Percentiles rank a stretch among this genome's conserved stretches.
phyloP scores from a whole-genome alignment of 164 flowering plant genomes.

The Vitis rotundifolia region DNA sequence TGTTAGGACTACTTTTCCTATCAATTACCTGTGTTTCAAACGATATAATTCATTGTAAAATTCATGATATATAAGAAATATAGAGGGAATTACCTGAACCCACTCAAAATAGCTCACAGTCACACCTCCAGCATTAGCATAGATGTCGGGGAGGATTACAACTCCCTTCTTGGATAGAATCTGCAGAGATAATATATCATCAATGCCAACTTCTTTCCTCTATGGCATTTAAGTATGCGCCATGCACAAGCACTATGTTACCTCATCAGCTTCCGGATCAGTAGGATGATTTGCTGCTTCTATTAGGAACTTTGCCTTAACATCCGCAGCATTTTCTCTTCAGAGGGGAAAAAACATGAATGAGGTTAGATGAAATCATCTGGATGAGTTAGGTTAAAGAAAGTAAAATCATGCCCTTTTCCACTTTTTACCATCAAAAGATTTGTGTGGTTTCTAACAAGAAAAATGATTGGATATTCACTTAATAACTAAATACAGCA shows the following conservation, averaged over 20 bases:
- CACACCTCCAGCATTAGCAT: conserved; percentile 84
- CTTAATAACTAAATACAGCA: too few relatives aligned
- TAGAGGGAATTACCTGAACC: conserved; percentile 53
- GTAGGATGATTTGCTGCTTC: conserved; percentile 89
- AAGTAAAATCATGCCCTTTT: too few relatives aligned
- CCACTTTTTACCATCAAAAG: too few relatives aligned
- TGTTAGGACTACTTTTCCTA: not conserved
- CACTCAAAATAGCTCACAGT: conserved; percentile 71
- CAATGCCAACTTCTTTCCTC: too few relatives aligned
- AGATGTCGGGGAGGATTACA: conserved; percentile 67
- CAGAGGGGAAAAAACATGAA: conserved; percentile 6
- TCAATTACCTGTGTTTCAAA: not conserved
- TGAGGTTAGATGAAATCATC: not conserved
- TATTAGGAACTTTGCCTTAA: conserved; percentile 70
- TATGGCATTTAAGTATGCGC: too few relatives aligned
- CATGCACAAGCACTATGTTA: conserved; percentile 12
- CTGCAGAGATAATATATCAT: conserved; percentile 22
- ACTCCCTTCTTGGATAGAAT: conserved; percentile 71
- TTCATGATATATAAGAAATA: too few relatives aligned
- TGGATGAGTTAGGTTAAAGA: too few relatives aligned
- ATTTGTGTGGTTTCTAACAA: too few relatives aligned
- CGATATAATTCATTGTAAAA: not conserved
- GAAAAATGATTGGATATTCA: too few relatives aligned
- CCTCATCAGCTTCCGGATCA: conserved; percentile 90
- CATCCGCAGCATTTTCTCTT: conserved; percentile 76